phyloP scores from a whole-genome alignment of 1,284 basidiomycete species.

The Ceratobasidium sp. region DNA sequence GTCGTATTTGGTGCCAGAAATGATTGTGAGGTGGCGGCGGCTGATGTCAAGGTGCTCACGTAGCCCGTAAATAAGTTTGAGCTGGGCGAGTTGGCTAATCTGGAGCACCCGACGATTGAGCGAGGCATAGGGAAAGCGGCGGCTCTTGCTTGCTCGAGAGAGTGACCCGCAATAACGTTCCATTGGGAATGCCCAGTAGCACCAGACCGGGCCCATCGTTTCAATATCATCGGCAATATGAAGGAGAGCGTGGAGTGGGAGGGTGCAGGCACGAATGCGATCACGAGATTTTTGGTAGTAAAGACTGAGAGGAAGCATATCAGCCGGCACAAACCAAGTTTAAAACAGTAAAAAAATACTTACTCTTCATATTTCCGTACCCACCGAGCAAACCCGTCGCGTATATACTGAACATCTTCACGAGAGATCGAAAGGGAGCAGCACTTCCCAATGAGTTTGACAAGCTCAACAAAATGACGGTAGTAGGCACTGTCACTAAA shows the following conservation, averaged over 20 bases:
- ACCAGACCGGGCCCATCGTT: slow-evolving; percentile 53
- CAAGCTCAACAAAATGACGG: slow-evolving; percentile 54
- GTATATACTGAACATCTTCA: slow-evolving; percentile 50
- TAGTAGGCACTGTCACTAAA: slow-evolving; percentile 52
- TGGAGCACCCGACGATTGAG: slow-evolving; percentile 46
- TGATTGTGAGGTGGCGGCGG: neutral
- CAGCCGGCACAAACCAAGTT: neutral
- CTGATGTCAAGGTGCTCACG: slow-evolving; percentile 37
- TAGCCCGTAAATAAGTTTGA: slow-evolving; percentile 45
- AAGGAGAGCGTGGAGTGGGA: slow-evolving; percentile 55
- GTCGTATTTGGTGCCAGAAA: neutral
- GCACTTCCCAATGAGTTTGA: slow-evolving; percentile 45
- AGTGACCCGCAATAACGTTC: slow-evolving; percentile 47
- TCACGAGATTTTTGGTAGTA: slow-evolving; percentile 52
- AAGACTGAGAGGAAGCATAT: slow-evolving; percentile 46
- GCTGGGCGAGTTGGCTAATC: slow-evolving; percentile 44
- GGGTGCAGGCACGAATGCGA: slow-evolving; percentile 51
- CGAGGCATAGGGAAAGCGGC: slow-evolving; percentile 46
- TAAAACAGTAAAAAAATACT: slow-evolving; percentile 25
- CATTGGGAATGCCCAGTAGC: slow-evolving; percentile 56
- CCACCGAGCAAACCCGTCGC: slow-evolving; percentile 53
- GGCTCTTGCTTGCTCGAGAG: slow-evolving; percentile 44
- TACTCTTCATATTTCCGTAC: slow-evolving; percentile 56
- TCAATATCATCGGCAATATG: slow-evolving; percentile 52
- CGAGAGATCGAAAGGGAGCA: slow-evolving; percentile 54